Base-by-base conservation (phyloP, 1,284 basidiomycete genomes). In the Abortiporus biennis region DNA sequence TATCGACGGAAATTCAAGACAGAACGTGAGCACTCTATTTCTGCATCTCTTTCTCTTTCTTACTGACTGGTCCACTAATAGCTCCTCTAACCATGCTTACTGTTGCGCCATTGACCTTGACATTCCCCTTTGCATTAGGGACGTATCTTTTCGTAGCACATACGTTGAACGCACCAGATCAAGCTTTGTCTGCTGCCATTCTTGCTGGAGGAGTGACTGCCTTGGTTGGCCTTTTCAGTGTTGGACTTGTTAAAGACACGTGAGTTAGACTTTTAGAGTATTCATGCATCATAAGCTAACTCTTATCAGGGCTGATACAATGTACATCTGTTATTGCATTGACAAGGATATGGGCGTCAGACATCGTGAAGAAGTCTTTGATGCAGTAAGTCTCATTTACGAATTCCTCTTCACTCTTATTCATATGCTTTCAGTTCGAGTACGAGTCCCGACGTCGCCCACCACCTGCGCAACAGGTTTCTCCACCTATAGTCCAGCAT, bases 131-230 rank as follows among this genome's bases (percentile, higher is more conserved):
- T 42, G 84, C 88, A 1, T 67, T 93, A 25, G 69, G 78, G 9
- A 89, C 90, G 0, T 96, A 94, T 59, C 63, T 96, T 2, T 93
- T 93, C 54, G 88, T 90, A 33, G 85, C 89, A 3, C 92, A 93
- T 59, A 84, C 86, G 0, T 66, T 94, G 19, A 64, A 63, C n/a
- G 83, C 82, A 11, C 90, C 91, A 0, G 65, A 81, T 30, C 78
- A 86, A 52, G 92, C 92, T 0, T 71, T 91, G 3, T 72, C 82
- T 4, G 86, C 89, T 6, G 80, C 86, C 0, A 50, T 93, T 17
- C 67, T 93, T 3, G 87, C 86, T 29, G 90, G 84, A 2, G 78
- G 78, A 3, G 78, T 91, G 3, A 91, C 90, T 0, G 88, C 85
- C 13, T 69, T 92, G 29, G 87, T 91, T 11, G 83, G 89, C 6